A percentile compares a stretch with the other conserved stretches of the same genome.
Conservation (phyloP, 129 eudicot species). For the Chrysanthemum makinoi region DNA sequence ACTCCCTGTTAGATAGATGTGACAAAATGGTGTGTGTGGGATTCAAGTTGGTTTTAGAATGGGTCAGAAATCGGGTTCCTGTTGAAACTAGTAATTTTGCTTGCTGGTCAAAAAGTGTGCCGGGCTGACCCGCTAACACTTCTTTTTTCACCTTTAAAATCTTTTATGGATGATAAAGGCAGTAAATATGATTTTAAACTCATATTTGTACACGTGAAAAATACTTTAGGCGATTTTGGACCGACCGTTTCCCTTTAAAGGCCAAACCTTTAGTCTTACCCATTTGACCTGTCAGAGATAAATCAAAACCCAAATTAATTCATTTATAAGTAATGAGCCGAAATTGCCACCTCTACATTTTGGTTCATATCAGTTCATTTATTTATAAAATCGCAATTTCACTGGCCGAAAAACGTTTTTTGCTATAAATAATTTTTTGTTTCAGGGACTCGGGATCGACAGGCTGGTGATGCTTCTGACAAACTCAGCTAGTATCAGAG, state of each 20-base stretch:
- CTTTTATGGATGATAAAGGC: background rate
- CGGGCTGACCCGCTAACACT: background rate
- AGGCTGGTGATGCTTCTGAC: constrained; percentile 95
- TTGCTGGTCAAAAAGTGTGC: background rate
- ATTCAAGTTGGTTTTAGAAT: background rate
- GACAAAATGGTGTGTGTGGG: background rate
- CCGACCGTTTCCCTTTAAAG: background rate
- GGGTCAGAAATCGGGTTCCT: background rate
- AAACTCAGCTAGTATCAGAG: constrained; percentile 89
- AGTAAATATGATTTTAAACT: background rate
- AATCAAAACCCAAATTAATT: background rate
- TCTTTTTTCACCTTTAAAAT: background rate
- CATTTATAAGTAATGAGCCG: background rate
- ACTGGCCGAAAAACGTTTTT: background rate
- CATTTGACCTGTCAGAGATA: background rate
- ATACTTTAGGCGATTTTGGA: background rate
- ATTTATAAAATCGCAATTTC: background rate
- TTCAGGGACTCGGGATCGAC: constrained; percentile 88
- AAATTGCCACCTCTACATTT: background rate
- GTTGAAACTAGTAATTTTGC: too few relatives aligned
- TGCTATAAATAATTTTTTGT: background rate
- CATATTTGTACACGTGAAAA: background rate
- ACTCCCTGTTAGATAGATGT: constrained; percentile 1
- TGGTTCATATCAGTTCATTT: background rate
- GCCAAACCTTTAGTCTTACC: background rate